Percentiles rank a stretch among this genome's conserved stretches.
These are phyloP conservation scores for Dovyalis caffra DNA, from an alignment of 345 rosid genomes.

Conservation along the genomic window DNA sequence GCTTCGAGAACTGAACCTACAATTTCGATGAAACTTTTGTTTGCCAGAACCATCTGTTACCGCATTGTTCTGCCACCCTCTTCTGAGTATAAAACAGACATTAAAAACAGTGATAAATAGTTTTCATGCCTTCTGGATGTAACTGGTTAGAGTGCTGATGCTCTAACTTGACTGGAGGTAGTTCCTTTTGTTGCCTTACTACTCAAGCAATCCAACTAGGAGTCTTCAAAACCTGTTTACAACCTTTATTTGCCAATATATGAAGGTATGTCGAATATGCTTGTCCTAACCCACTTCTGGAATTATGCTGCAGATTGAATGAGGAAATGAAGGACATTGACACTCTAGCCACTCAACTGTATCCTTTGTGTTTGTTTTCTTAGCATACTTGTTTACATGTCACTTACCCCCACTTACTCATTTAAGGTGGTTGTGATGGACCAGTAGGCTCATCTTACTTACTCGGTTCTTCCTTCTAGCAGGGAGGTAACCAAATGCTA, in stretches of 20 bases:
- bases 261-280: not conserved
- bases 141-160: not conserved
- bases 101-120: not conserved
- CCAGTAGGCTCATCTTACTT: not conserved
- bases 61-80: not conserved
- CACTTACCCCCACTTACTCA: not conserved
- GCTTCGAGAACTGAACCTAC: not conserved
- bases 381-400: not conserved
- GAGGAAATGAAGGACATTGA: constrained; percentile 87
- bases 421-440: not conserved
- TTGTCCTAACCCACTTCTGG: not conserved
- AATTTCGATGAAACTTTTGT: not conserved
- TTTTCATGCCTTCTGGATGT: not conserved
- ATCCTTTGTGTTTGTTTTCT: constrained; percentile 47
- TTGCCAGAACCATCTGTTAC: not conserved
- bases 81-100: not conserved
- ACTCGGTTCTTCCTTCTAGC: not conserved
- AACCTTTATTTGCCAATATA: no score
- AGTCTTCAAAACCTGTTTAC: not conserved
- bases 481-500: not conserved
- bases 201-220: not conserved
- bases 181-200: not conserved
- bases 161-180: not conserved
- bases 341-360: constrained; percentile 63
- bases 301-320: constrained; percentile 59